phyloP scores from a whole-genome alignment of 148 eudicot species.

The Vaccinium corymbosum region DNA sequence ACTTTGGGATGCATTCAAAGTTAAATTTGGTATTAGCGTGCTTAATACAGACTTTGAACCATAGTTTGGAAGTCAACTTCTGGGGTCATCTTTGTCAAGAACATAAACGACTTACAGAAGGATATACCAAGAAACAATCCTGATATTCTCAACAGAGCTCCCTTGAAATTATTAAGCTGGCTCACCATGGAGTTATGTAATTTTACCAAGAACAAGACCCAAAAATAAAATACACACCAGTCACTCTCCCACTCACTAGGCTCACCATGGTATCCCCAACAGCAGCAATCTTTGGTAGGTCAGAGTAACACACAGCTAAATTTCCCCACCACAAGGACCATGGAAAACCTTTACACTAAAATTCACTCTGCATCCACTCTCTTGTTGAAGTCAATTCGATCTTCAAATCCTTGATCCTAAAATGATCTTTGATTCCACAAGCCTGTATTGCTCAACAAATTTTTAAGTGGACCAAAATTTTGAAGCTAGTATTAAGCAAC shows the following conservation, averaged over 20 bases:
- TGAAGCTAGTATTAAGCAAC: background rate
- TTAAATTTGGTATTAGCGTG: background rate
- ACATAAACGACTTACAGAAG: background rate
- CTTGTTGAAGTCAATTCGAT: background rate
- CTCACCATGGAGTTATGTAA: background rate
- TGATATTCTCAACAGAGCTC: background rate
- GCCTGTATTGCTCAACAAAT: background rate
- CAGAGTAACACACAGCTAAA: background rate
- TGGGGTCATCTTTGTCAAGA: background rate
- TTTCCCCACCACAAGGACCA: background rate
- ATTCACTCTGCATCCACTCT: background rate
- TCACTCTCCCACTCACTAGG: background rate
- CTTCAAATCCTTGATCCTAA: constrained; percentile 6
- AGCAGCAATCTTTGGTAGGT: background rate
- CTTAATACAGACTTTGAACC: background rate
- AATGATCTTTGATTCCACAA: background rate
- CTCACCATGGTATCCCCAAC: constrained; percentile 5
- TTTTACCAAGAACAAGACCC: background rate
- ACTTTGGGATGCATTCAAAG: background rate
- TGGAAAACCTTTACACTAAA: background rate
- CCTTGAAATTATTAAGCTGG: background rate
- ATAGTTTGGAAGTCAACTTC: background rate
- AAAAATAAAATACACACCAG: background rate
- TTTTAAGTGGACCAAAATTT: background rate
- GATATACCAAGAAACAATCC: background rate